Conservation (phyloP, 2,329 filamentous ascomycete genomes). For the Cladosporium sp. region DNA sequence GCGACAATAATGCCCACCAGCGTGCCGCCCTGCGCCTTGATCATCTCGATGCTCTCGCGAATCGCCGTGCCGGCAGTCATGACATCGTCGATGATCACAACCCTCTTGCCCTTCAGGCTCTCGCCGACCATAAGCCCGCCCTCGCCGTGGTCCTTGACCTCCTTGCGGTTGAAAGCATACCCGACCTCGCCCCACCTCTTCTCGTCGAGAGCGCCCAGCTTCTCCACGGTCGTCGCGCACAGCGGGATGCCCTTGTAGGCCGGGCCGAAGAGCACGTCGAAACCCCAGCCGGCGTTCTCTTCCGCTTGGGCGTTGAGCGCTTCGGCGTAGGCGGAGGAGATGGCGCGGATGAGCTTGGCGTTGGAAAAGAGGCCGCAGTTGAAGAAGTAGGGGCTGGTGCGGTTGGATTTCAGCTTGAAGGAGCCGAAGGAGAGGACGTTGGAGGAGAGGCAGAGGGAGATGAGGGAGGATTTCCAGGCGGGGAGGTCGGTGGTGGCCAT, state of each 20-base stretch:
- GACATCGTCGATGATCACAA: slow-evolving; percentile 94
- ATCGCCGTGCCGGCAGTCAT: slow-evolving; percentile 95
- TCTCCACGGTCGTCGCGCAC: slow-evolving; percentile 73
- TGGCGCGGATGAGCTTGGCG: slow-evolving; percentile 72
- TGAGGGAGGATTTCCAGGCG: slow-evolving; percentile 71
- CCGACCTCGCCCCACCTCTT: slow-evolving; percentile 68
- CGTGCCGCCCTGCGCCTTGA: slow-evolving; percentile 78
- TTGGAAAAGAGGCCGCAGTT: slow-evolving; percentile 91
- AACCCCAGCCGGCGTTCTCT: slow-evolving; percentile 51
- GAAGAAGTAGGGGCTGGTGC: slow-evolving; percentile 94
- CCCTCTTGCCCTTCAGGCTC: slow-evolving; percentile 77
- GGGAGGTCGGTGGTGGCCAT: slow-evolving; percentile 27
- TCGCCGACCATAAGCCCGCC: slow-evolving; percentile 91
- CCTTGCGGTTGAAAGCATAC: slow-evolving; percentile 94
- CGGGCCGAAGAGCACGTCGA: slow-evolving; percentile 89
- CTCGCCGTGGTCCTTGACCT: slow-evolving; percentile 94
- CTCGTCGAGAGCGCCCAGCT: slow-evolving; percentile 70
- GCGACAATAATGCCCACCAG: slow-evolving; percentile 88
- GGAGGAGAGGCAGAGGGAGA: slow-evolving; percentile 67
- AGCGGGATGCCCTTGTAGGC: slow-evolving; percentile 97
- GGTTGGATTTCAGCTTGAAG: slow-evolving; percentile 90
- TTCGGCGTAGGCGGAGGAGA: slow-evolving; percentile 78
- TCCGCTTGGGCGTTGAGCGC: slow-evolving; percentile 53
- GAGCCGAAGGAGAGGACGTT: slow-evolving; percentile 77
- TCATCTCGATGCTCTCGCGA: slow-evolving; percentile 87